phyloP scores from a whole-genome alignment of 1,284 basidiomycete genomes.

The Apiotrichum laibachii region DNA sequence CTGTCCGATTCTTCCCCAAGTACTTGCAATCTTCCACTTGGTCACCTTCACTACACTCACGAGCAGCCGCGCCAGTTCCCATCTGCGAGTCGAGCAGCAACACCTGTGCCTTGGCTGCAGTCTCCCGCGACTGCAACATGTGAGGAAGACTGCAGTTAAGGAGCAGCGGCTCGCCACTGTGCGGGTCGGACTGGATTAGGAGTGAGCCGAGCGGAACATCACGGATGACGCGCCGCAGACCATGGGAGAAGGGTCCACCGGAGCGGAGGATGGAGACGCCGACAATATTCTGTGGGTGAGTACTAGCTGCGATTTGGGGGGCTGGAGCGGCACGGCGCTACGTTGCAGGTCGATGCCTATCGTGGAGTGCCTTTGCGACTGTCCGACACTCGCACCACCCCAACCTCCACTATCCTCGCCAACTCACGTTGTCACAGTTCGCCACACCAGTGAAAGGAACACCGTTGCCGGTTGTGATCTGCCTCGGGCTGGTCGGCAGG shows the following conservation, averaged over 20 bases:
- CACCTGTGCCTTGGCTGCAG: conserved; percentile 71
- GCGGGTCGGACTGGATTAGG: conserved; percentile 82
- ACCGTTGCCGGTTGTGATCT: conserved; percentile 67
- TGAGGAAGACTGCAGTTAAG: conserved; percentile 76
- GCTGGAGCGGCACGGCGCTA: neutral
- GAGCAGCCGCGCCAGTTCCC: conserved; percentile 88
- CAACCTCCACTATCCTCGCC: too few species aligned
- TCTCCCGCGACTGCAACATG: conserved; percentile 63
- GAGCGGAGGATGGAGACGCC: conserved; percentile 49
- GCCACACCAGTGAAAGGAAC: conserved; percentile 62
- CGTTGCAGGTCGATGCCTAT: neutral
- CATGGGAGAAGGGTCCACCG: conserved; percentile 84
- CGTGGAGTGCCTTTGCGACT: too few species aligned
- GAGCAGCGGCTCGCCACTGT: conserved; percentile 82
- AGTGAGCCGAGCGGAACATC: conserved; percentile 85
- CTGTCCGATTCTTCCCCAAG: neutral
- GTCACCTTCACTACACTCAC: conserved; percentile 27
- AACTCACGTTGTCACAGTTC: conserved; percentile 48
- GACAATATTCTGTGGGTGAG: conserved; percentile 33
- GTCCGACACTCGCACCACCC: too few species aligned
- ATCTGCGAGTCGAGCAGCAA: conserved; percentile 94
- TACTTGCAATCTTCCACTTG: too few species aligned
- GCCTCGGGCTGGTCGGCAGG: conserved; percentile 67
- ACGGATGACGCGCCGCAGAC: conserved; percentile 82
- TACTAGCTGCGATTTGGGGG: neutral